These are phyloP conservation scores for Cladosporium sp. DNA, from an alignment of 2,329 filamentous ascomycete species.

Conservation along the genomic window DNA sequence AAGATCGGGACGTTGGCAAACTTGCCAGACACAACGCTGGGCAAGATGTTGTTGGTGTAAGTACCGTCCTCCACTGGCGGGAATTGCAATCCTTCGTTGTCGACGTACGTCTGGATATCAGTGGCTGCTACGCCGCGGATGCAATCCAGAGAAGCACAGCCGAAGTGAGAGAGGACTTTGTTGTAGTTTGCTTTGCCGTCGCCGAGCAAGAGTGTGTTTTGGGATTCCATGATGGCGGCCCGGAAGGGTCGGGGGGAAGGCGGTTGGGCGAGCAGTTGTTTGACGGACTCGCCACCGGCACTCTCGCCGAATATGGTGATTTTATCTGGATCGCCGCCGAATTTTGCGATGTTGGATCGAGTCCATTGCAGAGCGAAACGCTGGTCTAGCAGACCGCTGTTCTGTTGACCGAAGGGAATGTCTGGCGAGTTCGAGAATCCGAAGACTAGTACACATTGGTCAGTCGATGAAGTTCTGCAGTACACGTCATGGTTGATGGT, in stretches of 20 bases:
- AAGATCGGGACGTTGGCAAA: constrained; percentile 25
- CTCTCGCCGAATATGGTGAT: constrained; percentile 31
- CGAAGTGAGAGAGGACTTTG: not conserved
- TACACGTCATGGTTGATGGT: not conserved
- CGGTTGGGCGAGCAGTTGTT: constrained; percentile 27
- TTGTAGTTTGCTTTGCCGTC: not conserved
- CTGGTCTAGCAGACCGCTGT: not conserved
- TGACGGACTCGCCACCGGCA: constrained; percentile 48
- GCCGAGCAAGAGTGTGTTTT: not conserved
- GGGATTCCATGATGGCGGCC: not conserved
- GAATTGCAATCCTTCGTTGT: not conserved
- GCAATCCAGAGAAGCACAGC: not conserved
- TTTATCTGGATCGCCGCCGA: constrained; percentile 35
- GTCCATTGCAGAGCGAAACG: not conserved
- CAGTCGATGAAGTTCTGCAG: not conserved
- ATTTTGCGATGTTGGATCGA: constrained; percentile 42
- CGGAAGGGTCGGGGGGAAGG: not conserved
- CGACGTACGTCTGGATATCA: not conserved
- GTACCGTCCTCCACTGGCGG: not conserved
- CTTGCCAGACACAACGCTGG: constrained; percentile 16
- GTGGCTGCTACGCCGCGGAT: not conserved
- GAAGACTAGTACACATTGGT: not conserved
- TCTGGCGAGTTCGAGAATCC: not conserved
- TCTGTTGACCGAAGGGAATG: not conserved
- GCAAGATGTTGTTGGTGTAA: constrained; percentile 27